These are phyloP conservation scores for Lipomyces spencermartinsiae DNA, from an alignment of 805 yeast genomes.

Conservation along the genomic window DNA sequence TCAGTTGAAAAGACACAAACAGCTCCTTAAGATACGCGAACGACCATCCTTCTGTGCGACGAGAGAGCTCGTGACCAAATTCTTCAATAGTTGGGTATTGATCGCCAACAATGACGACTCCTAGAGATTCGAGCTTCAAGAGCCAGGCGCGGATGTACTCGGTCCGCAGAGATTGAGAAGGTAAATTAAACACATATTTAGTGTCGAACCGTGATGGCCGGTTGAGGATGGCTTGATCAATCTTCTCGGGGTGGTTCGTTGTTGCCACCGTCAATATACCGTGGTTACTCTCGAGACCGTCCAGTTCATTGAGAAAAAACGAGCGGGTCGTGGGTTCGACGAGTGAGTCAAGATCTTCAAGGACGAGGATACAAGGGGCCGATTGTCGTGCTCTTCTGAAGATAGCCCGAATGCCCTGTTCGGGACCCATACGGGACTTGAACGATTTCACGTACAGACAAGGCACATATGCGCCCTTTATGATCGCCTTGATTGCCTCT, in stretches of 20 bases:
- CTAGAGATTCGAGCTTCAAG: constrained; percentile 1
- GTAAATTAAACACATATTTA: constrained; percentile 1
- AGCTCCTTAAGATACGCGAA: constrained; percentile 11
- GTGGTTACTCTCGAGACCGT: constrained; percentile 10
- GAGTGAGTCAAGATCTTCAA: constrained; percentile 7
- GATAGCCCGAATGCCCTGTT: neutral
- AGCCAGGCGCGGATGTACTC: constrained; percentile 2
- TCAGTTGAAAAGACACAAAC: constrained; percentile 7
- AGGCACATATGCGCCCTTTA: neutral
- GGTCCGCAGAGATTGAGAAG: neutral
- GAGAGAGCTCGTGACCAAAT: neutral
- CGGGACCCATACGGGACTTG: neutral
- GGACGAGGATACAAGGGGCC: constrained; percentile 8
- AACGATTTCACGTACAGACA: constrained; percentile 11
- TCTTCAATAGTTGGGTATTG: neutral
- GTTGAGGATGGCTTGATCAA: constrained; percentile 9
- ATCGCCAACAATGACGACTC: neutral
- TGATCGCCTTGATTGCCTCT: constrained; percentile 9
- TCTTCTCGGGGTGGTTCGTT: constrained; percentile 4
- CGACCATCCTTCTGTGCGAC: constrained; percentile 7
- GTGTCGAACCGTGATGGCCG: constrained; percentile 8
- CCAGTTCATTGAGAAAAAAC: constrained; percentile 5
- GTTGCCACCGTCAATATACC: constrained; percentile 6
- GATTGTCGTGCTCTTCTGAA: neutral
- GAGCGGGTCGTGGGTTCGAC: neutral